phyloP scores from a whole-genome alignment of 148 eudicot species.

The Linanthus parryae region DNA sequence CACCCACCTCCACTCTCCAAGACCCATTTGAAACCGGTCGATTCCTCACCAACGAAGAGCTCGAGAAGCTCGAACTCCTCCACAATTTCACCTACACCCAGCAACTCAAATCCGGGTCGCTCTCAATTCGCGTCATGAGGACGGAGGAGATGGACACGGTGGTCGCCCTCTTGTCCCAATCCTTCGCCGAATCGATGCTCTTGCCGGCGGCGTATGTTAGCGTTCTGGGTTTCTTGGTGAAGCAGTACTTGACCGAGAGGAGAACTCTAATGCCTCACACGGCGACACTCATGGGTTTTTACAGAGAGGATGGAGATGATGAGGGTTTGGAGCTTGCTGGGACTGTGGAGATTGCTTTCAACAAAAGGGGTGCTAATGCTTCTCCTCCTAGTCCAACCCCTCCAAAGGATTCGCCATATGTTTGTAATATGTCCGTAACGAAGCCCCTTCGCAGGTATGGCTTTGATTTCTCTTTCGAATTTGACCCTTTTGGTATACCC shows the following conservation, averaged over 20 bases:
- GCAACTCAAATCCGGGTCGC: slow-evolving; percentile 52
- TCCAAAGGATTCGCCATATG: slow-evolving; percentile 74
- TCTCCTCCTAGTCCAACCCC: slow-evolving; percentile 69
- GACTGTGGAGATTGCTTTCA: slow-evolving; percentile 69
- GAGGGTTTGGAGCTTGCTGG: slow-evolving; percentile 52
- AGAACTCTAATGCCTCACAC: slow-evolving; percentile 58
- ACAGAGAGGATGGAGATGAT: slow-evolving; percentile 26
- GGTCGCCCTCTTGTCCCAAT: slow-evolving; percentile 44
- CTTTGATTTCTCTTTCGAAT: background rate
- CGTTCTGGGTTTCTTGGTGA: slow-evolving; percentile 51
- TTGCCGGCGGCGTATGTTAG: slow-evolving; percentile 42
- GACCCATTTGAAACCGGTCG: slow-evolving; percentile 29
- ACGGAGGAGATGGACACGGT: slow-evolving; percentile 48
- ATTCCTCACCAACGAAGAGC: slow-evolving; percentile 46
- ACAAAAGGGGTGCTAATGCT: slow-evolving; percentile 67
- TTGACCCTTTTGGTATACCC: background rate
- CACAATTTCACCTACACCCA: slow-evolving; percentile 34
- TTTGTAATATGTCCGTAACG: slow-evolving; percentile 86
- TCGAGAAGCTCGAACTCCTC: slow-evolving; percentile 44
- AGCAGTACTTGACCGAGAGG: slow-evolving; percentile 69
- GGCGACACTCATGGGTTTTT: slow-evolving; percentile 64
- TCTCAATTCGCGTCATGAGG: slow-evolving; percentile 50
- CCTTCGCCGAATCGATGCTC: slow-evolving; percentile 70
- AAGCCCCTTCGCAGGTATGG: slow-evolving; percentile 58
- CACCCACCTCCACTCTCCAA: slow-evolving; percentile 16